Percentiles rank a stretch among this genome's conserved stretches.
Evolutionary conservation across 108 stramenopile genomes (phyloP).

Genomic region (Skeletonema menzelii): DNA sequence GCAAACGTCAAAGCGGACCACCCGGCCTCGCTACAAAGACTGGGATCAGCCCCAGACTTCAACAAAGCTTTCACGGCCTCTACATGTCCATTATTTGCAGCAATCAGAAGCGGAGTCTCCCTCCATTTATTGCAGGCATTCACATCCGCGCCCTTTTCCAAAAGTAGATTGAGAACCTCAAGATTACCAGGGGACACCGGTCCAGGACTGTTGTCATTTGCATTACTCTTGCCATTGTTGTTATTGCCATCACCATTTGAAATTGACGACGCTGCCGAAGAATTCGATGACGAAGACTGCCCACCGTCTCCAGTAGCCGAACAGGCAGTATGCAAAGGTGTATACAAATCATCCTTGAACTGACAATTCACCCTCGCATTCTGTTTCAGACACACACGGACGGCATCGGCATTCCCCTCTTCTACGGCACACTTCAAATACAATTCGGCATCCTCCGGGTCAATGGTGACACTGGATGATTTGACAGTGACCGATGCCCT

Average conservation of each 20-base stretch:
- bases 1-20: conserved; percentile 91
- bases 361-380: conserved; percentile 89
- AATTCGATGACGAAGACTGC: conserved; percentile 1
- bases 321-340: conserved; percentile 88
- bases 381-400: conserved; percentile 72
- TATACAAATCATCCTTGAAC: conserved; percentile 93
- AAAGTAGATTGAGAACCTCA: conserved; percentile 75
- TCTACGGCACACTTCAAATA: conserved; percentile 91
- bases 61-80: conserved; percentile 83
- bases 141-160: conserved; percentile 83
- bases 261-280: background rate
- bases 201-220: conserved; percentile 35
- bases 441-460: conserved; percentile 85
- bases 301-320: conserved; percentile 47
- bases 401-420: conserved; percentile 86
- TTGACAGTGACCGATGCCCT: conserved; percentile 86
- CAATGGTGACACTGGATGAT: conserved; percentile 70
- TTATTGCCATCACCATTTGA: conserved; percentile 1
- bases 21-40: conserved; percentile 84
- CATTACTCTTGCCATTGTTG: conserved; percentile 29
- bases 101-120: conserved; percentile 85
- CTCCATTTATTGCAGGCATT: conserved; percentile 93
- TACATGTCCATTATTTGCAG: conserved; percentile 87
- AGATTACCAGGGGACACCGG: conserved; percentile 54
- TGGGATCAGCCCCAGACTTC: conserved; percentile 78